Evolutionary conservation across 2,329 filamentous ascomycete genomes (phyloP).

Genomic region (Colletotrichum sp.): DNA sequence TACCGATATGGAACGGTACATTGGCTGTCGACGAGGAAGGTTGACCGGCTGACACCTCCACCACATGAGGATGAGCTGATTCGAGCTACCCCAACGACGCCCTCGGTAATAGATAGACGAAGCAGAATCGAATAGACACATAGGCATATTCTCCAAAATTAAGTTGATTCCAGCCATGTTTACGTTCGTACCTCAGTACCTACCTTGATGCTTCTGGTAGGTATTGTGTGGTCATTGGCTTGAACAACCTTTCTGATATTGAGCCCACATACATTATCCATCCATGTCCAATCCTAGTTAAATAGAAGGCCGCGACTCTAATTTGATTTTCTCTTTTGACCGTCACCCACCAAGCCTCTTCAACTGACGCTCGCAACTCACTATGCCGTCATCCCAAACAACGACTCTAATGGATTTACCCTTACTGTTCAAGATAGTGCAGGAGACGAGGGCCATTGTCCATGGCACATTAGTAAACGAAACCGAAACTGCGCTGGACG

Average conservation of each 20-base stretch:
- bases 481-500: not conserved
- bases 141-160: accelerated
- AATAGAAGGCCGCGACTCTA: not conserved
- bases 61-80: conserved; percentile 27
- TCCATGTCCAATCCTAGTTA: accelerated
- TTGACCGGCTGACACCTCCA: conserved; percentile 29
- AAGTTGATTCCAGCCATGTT: accelerated
- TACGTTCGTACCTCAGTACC: not conserved
- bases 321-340: not conserved
- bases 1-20: conserved; percentile 39
- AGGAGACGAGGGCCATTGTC: not conserved
- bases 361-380: not conserved
- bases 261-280: not conserved
- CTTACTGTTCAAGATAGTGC: not conserved
- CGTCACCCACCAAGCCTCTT: not conserved
- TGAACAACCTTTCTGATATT: not conserved
- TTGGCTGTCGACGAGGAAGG: conserved; percentile 32
- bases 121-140: not conserved
- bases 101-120: not conserved
- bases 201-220: not conserved
- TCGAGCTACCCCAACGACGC: conserved; percentile 26
- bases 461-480: not conserved
- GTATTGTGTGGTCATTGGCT: not conserved
- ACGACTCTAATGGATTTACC: not conserved
- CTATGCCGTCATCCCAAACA: not conserved